Base-by-base conservation (phyloP, 176 grass and related monocot species). In the Musa schizocarpa region DNA sequence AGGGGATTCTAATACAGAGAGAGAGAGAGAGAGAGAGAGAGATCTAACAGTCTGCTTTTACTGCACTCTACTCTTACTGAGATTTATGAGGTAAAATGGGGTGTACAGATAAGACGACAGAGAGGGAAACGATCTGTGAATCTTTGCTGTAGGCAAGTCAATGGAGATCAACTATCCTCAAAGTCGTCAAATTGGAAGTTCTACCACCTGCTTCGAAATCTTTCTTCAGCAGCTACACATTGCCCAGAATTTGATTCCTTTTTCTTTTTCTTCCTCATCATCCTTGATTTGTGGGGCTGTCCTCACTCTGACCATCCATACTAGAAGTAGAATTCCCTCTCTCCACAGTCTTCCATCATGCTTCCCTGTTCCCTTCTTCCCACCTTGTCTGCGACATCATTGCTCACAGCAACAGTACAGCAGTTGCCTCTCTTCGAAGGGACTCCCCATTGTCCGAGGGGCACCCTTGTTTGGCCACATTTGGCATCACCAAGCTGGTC, bases 381-480 rank as follows among this genome's bases (percentile, higher is more conserved):
- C 71, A 54, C 52, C 54, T 22, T 26, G 49, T 72, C 48, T 2
- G 27, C 16, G 53, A 21, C 56, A 74, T 56, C 19, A 74, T 74
- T 74, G 52, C 72, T 57, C 13, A 5, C 13, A 48, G 9, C 24
- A 9, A 22, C 34, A 43, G 34, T 43, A 43, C 34, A 20, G n/a
- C 68, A 71, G 68, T 71, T 71, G 68, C 68, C 19, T 54, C 72
- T 55, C 72, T 74, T 74, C 52, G 23, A 74, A 57, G 72, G 12
- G 51, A 74, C 72, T 74, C 72, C 26, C 34, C 34, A 74, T 17
- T 34, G 72, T 53, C 72, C 72, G 57, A 22, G 1, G 19, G 72
- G 72, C 51, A 29, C 22, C 22, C 52, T 29, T 55, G 12, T 9
- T 55, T 12, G 72, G 21, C 0, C 24, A 74, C 52, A 57, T 26